Evolutionary conservation across 345 rosid genomes (phyloP), one percentile per base, ranked within the genome.

Genomic region (Mangifera indica): DNA sequence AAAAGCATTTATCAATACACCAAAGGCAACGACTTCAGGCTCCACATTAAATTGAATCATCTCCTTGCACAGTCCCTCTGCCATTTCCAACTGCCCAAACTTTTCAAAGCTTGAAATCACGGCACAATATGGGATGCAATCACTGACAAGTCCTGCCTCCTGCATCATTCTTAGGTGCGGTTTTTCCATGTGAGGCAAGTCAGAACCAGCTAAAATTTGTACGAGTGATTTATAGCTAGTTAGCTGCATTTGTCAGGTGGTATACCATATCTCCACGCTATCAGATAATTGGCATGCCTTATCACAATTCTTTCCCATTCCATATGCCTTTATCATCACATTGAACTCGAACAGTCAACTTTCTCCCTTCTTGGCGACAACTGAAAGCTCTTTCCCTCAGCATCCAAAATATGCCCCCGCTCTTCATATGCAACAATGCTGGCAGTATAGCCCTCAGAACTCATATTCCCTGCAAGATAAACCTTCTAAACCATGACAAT

Each of bases 281-380:
- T 90, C 96, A 73, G 91, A 84, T 65, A 88, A 79, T 17, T 79
- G 78, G 69, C 97, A 87, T 25, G 93, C 93, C 75, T 86, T 82
- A 26, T 83, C 88, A 51, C 82, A 84, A 62, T 72, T 76, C 77
- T 83, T 84, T 49, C 81, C 81, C 21, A 84, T 86, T 55, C 97
- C 96, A 71, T 95, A 95, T 4, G 93, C 96, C 88, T 92, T 95
- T 54, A 92, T 84, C 93, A 87, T 92, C 79, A 88, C 97, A 74
- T 95, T 95, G 77, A 81, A 86, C 83, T 78, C 91, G 82, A 67
- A 91, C 91, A 40, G 86, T 87, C 44, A 86, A 83, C 74, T 76
- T 84, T 61, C 79, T 84, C 63, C 51, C 74, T 79, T 86, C 88
- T 78, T 76, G 83, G 77, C 92, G 85, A 74, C 89, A 89, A 22